These are phyloP conservation scores for Candida ipomoeae DNA, from an alignment of 805 yeast genomes.

Conservation along the genomic window DNA sequence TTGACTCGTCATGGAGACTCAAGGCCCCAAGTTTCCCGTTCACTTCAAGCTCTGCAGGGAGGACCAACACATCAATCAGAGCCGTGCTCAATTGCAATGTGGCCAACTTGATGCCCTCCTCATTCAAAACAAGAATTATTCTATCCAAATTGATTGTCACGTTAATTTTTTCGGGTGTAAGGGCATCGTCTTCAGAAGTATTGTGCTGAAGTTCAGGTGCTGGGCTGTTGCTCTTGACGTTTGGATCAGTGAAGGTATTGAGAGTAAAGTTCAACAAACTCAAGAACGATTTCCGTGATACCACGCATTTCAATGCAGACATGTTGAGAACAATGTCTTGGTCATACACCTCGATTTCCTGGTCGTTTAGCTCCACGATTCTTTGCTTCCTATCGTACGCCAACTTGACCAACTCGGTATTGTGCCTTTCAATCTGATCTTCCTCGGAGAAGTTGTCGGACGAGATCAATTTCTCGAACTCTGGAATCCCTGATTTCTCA, in stretches of 20 bases:
- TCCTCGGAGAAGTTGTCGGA: conserved; percentile 46
- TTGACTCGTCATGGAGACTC: conserved; percentile 70
- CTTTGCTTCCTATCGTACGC: conserved; percentile 58
- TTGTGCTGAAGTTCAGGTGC: conserved; percentile 71
- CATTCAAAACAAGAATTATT: conserved; percentile 70
- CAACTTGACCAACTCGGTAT: conserved; percentile 51
- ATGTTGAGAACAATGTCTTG: conserved; percentile 68
- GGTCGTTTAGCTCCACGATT: conserved; percentile 49
- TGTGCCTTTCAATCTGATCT: conserved; percentile 28
- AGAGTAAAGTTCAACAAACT: conserved; percentile 76
- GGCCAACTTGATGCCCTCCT: conserved; percentile 78
- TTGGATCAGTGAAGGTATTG: conserved; percentile 85
- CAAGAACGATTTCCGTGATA: conserved; percentile 73
- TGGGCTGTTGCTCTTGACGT: conserved; percentile 53
- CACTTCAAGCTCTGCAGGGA: conserved; percentile 77
- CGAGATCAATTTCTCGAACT: conserved; percentile 65
- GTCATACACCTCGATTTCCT: conserved; percentile 65
- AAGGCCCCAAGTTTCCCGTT: conserved; percentile 72
- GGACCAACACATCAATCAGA: conserved; percentile 54
- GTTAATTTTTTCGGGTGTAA: conserved; percentile 70
- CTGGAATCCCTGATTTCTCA: conserved; percentile 56
- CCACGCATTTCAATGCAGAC: conserved; percentile 71
- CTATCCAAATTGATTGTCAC: conserved; percentile 68
- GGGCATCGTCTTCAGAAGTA: conserved; percentile 49
- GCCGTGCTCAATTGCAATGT: conserved; percentile 76